Evolutionary conservation across 2,329 filamentous ascomycete species (phyloP), one percentile per base, ranked within the genome.

Genomic region (Fusarium beomiforme): DNA sequence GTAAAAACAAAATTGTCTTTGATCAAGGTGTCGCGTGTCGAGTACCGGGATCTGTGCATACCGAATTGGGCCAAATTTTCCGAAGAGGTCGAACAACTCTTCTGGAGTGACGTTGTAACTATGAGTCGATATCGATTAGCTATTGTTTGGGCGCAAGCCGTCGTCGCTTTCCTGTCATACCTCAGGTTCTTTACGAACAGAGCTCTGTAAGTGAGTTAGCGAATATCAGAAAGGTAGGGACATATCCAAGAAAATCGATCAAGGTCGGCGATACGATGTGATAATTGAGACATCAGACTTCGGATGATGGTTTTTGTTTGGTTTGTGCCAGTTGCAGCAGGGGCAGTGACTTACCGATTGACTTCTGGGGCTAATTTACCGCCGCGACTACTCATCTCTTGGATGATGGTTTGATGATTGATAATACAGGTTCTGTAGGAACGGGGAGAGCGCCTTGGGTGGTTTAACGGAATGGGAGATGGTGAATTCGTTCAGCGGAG

Each of bases 131-230:
- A 83, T 89, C 90, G 84, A 88, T 90, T 73, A 79, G 76, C 72
- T 42, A 69, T 34, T 24, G 51, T 66, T 43, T 62, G 62, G 63
- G 64, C 53, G 67, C 62, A 46, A 43, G 26, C 37, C 19, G 50
- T 59, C 64, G 44, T 59, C 21, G 33, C 56, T 50, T 58, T 64
- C 63, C 29, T 49, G 26, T 84, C 87, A 76, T 84, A 97, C 94
- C 93, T 97, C 87, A 98, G 90, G 90, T 99, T 98, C 93, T 98
- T 98, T 80, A 98, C 95, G 90, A 98, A 98, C 87, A 99, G 93
- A 92, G 96, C 95, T 91, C 95, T 97, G 77, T 71, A 58, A 8
- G 50, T 60, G 7, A 26, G 81, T 84, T 75, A 84, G 82, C 70
- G 67, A 70, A 59, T 54, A 41, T 29, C 44, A 64, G 47, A 43